Base-by-base conservation (phyloP, 192 early-diverging fungal species). In the Phlyctochytrium planicorne region DNA sequence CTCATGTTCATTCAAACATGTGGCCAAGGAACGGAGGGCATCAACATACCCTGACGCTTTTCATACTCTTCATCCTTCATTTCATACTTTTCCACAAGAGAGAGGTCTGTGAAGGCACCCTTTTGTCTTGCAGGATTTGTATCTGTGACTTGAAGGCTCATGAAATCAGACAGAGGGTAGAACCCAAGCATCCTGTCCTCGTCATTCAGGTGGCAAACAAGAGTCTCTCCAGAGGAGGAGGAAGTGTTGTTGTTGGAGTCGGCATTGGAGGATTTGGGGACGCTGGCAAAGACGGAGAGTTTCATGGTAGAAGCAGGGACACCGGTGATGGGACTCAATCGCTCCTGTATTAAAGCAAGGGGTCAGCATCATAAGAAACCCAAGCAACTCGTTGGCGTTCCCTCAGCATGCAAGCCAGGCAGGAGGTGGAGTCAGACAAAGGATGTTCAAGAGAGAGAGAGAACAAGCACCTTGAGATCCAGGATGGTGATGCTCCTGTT, bases 11-110 rank as follows among this genome's bases (percentile, higher is more conserved):
- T 50, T 59, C 6, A 47, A 47, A 47, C 10, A 47, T 20, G 6
- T 20, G 40, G 40, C 6, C 40, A 14, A 47, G 40, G 10, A 47
- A 6, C 40, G 40, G 40, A 47, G 20, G 20, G 20, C 40, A 47
- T 14, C 6, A 47, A 27, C 59, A 20, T 78, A 91, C 91, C 91
- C 65, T 75, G 56, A 63, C 86, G 78, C 68, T 91, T 91, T 29
- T 89, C 84, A 68, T 99, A 99, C 65, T 95, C 91, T 4, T 91
- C 90, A 25, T 96, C 93, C 0, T 84, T 73, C 50, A 99, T 84
- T 70, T 94, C 95, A 73, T 90, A 95, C 75, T 99, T 99, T 67
- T 97, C 84, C 24, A 99, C 97, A 53, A 90, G 82, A 3, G 91
- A 92, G 2, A 91, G 76, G 78, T 98, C 96, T 36, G 84, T 92